Base-by-base conservation (phyloP, 768 basidiomycete species). In the Macrolepiota albuminosa region DNA sequence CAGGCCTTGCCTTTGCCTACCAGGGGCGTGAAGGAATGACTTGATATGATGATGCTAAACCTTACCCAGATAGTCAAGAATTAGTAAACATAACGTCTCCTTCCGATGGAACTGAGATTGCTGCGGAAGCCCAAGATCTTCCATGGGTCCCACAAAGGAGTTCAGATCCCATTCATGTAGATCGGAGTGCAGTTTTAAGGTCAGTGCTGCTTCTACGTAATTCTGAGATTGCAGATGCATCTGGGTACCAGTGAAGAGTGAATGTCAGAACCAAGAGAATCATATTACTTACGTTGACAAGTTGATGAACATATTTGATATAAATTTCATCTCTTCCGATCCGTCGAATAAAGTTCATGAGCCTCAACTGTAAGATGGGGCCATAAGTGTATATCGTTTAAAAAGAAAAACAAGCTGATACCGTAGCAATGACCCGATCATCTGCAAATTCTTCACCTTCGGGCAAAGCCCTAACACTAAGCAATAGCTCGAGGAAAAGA, bases 1-100 rank as follows among this genome's bases (percentile, higher is more conserved):
- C 93, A 98, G n/a, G 96, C 95, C 68, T 96, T 95, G 10, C 95
- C 96, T 73, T 95, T 92, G 53, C 93, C 93, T 95, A 24, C 26
- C 56, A 61, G 43, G 33, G 0, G 6, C 21, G 0, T 43, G 37
- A 29, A 45, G 46, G 45, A 16, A 51, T 50, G 26, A 37, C 31
- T 34, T n/a, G 49, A 52, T 6, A 48, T 16, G 39, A 63, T 50
- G 65, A 57, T 4, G 39, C 24, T 31, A 54, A 57, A 4, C 16
- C 47, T 58, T 18, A 92, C 93, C 92, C 24, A 98, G 83, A 66
- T 95, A 94, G 69, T 97, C 94, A n/a, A 98, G 82, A 59, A 95
- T 95, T 58, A 95, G 77, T 46, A 97, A 79, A 64, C 89, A 93
- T 2, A 98, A 77, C 0, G 93, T 93, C 73, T 98, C 96, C 69